Base-by-base conservation (phyloP, 2,329 filamentous ascomycete genomes). In the Didymosphaeria variabile region DNA sequence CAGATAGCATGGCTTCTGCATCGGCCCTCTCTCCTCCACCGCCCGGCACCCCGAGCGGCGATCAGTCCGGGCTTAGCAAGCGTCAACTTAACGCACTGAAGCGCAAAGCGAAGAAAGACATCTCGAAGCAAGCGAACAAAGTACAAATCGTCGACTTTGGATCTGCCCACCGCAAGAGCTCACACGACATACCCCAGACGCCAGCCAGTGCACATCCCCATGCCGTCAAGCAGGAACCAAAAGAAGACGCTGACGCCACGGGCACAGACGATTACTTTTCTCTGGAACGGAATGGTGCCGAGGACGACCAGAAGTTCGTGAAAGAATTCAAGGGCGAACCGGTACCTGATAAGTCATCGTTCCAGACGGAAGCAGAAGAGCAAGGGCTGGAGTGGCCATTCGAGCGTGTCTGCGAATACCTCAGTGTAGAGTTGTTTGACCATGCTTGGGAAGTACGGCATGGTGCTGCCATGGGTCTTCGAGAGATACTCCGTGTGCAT, bases 31-130 rank as follows among this genome's bases (percentile, higher is more conserved):
- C 86, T 3, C 83, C 85, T 13, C 67, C 76, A 23, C 70, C 73
- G 21, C 62, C 73, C 40, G 76, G 79, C 54, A 78, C 82, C 15
- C 83, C 83, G 53, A 75, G 72, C 40, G 73, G 72, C 52, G 70
- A 71, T 80, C 68, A 72, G 21, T 63, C 86, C 4, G 89, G 89
- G 2, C 84, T 99, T 55, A 98, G 95, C 81, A 94, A 95, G 62
- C 88, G 95, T 45, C 95, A 99, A 73, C 87, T 97, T 21, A 99
- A 99, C 72, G 92, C 95, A 55, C 82, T 99, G 10, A 98, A 98
- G 79, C 88, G 95, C 46, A 97, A 98, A 76, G 89, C 93, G 46
- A 99, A 98, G 80, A 88, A 91, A 70, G 92, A 96, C 69, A 90
- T 93, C 3, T 93, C 95, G 77, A 90, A 93, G 72, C 92, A 94